These are phyloP conservation scores for Kurtzmaniella quercitrusa DNA, from an alignment of 1,139 yeast genomes.

Conservation along the genomic window DNA sequence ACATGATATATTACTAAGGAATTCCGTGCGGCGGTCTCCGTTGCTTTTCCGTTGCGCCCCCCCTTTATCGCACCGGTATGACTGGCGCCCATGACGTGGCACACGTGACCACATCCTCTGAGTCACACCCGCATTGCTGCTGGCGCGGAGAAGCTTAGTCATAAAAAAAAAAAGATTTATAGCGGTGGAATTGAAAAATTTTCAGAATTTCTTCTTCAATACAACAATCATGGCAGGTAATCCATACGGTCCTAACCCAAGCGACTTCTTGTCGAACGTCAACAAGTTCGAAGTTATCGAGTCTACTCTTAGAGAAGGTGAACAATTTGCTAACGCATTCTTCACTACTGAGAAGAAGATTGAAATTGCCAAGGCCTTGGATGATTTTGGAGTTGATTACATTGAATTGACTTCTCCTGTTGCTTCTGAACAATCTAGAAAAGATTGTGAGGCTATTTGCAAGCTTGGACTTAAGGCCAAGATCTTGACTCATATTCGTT, in stretches of 20 bases:
- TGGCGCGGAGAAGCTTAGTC: neutral
- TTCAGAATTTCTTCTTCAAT: neutral
- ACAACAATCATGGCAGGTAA: slow-evolving; percentile 26
- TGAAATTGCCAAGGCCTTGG: slow-evolving; percentile 95
- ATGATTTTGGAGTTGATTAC: slow-evolving; percentile 97
- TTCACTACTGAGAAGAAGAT: slow-evolving; percentile 94
- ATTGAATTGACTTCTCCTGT: slow-evolving; percentile 97
- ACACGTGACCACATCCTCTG: neutral
- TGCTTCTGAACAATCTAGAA: slow-evolving; percentile 90
- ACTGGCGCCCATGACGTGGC: neutral
- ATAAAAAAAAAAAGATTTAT: slow-evolving; percentile 1
- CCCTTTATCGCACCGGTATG: too few species aligned
- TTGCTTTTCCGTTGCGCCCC: neutral
- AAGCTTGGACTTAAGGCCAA: slow-evolving; percentile 94
- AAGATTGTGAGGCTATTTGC: slow-evolving; percentile 97
- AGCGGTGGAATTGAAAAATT: neutral
- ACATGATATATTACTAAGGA: too few species aligned
- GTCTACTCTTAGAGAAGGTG: slow-evolving; percentile 96
- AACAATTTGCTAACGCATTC: slow-evolving; percentile 97
- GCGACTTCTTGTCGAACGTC: slow-evolving; percentile 88
- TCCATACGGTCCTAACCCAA: slow-evolving; percentile 95
- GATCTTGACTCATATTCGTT: slow-evolving; percentile 87
- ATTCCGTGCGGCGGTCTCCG: too few species aligned
- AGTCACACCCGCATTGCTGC: slow-evolving; percentile 1
- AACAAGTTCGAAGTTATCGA: slow-evolving; percentile 88